A percentile compares a stretch with the other conserved stretches of the same genome.
Conservation (phyloP, 371 early-diverging fungal species). For the Apophysomyces variabilis region DNA sequence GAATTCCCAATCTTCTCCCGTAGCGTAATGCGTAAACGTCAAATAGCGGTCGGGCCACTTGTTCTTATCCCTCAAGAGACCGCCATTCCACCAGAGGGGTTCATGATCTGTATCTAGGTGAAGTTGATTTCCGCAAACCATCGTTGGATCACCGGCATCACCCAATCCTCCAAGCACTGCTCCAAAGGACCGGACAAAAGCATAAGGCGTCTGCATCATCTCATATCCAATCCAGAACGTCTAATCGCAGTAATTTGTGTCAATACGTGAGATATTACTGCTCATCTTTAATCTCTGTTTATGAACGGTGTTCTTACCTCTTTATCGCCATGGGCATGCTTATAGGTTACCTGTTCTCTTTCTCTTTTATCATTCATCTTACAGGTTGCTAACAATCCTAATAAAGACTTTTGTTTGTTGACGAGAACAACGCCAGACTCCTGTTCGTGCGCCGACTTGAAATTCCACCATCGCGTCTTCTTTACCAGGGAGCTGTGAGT, state of each 20-base stretch:
- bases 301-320: conserved; percentile 25
- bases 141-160: conserved; percentile 8
- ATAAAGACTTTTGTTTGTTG: conserved; percentile 49
- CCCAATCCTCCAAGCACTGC: conserved; percentile 34
- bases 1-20: conserved; percentile 37
- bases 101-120: conserved; percentile 38
- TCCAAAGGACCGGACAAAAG: conserved; percentile 37
- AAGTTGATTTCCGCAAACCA: conserved; percentile 23
- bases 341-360: conserved; percentile 44
- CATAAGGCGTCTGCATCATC: conserved; percentile 45
- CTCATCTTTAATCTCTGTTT: no score
- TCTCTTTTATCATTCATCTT: conserved; percentile 52
- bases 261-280: no score
- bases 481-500: conserved; percentile 29
- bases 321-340: conserved; percentile 53
- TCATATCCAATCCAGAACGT: conserved; percentile 46
- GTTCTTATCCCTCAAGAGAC: conserved; percentile 53
- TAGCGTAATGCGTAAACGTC: conserved; percentile 34
- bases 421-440: conserved; percentile 64
- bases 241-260: conserved; percentile 3
- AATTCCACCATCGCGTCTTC: conserved; percentile 35
- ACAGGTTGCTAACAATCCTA: conserved; percentile 54
- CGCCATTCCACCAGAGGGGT: conserved; percentile 61
- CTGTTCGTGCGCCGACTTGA: conserved; percentile 42
- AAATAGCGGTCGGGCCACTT: conserved; percentile 38